Evolutionary conservation across 2,329 filamentous ascomycete genomes (phyloP).

Genomic region (Drechmeria coniospora): DNA sequence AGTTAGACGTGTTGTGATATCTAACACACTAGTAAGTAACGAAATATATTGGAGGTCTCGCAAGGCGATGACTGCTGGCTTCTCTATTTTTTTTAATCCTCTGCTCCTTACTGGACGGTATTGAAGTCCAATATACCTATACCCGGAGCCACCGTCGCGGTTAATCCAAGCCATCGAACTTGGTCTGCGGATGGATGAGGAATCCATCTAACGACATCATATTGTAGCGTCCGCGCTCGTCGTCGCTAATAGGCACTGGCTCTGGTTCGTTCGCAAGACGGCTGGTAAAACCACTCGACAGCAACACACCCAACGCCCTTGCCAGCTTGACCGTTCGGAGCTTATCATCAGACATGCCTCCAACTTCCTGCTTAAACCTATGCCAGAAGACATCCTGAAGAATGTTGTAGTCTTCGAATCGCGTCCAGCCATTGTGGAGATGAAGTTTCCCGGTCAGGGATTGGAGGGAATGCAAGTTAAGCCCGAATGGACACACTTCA

Average conservation of each 20-base stretch:
- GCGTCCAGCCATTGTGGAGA: conserved; percentile 16
- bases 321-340: conserved; percentile 14
- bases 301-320: conserved; percentile 17
- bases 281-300: conserved; percentile 21
- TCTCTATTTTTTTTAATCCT: too few relatives aligned
- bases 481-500: conserved; percentile 22
- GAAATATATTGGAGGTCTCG: too few relatives aligned
- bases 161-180: conserved; percentile 13
- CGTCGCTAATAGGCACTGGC: conserved; percentile 19
- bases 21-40: too few relatives aligned
- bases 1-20: too few relatives aligned
- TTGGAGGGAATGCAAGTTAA: conserved; percentile 21
- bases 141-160: too few relatives aligned
- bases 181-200: conserved; percentile 18
- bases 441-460: conserved; percentile 18
- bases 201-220: conserved; percentile 21
- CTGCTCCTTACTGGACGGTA: too few relatives aligned
- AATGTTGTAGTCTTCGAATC: conserved; percentile 17
- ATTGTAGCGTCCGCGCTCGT: conserved; percentile 21
- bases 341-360: conserved; percentile 11
- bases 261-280: conserved; percentile 19
- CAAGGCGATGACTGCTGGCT: too few relatives aligned
- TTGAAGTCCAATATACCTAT: too few relatives aligned
- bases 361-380: conserved; percentile 14
- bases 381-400: conserved; percentile 18